Evolutionary conservation across 768 basidiomycete genomes (phyloP), one percentile per base, ranked within the genome.

Genomic region (Tricholoma matsutake): DNA sequence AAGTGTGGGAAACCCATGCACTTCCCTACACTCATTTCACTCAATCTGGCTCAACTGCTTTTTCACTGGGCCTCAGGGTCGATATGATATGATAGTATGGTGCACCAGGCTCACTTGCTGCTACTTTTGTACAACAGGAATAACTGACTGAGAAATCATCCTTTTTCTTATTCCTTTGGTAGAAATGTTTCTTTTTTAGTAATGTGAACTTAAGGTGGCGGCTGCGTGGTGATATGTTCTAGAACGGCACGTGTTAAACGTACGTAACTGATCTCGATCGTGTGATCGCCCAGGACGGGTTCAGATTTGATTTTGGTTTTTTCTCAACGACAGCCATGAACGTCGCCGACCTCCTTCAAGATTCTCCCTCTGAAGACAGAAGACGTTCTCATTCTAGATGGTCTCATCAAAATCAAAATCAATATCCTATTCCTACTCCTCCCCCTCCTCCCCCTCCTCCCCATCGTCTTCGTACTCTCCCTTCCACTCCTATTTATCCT

Each of bases 271-370:
- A 69, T 64, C 64, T 70, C 65, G 67, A 68, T 70, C 65, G 64
- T 66, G 65, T 67, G 68, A 67, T 69, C 66, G 68, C 28, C 60
- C 32, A 20, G 32, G 41, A 47, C 60, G 64, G 57, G 59, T 54
- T 64, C 58, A 59, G 63, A 62, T 58, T 56, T 43, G 57, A 56
- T 45, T 45, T 20, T 57, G 32, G 55, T 64, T 62, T 65, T 61
- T 52, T 58, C 64, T 41, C 45, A 53, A 41, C 22, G 35, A 53
- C 68, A 31, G 59, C 49, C 69, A 89, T 89, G 88, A 87, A 89
- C 73, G 86, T 90, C 65, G 83, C 84, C 22, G 83, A 79, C 69
- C 81, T 90, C 59, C 76, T 90, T 25, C 86, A 88, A 65, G 86
- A 87, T 72, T 84, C 87, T 0, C 88, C 88, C 54, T 87, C 86